Percentiles rank a stretch among this genome's conserved stretches.
Evolutionary conservation across 768 basidiomycete genomes (phyloP).

Genomic region (Cystobasidium onofrii): DNA sequence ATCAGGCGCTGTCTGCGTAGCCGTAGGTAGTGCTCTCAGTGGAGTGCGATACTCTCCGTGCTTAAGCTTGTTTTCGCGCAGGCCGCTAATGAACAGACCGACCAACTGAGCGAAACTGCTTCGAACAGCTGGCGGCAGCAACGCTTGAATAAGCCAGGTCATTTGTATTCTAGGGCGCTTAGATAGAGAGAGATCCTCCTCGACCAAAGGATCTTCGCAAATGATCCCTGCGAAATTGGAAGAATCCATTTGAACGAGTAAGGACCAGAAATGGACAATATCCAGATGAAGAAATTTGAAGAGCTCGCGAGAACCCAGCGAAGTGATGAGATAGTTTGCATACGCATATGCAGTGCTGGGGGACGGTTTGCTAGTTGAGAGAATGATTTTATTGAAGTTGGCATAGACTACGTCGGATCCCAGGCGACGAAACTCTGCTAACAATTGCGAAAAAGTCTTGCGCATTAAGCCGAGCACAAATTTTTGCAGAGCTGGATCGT

Average conservation of each 20-base stretch:
- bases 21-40: conserved; percentile 61
- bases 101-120: conserved; percentile 63
- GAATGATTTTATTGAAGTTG: conserved; percentile 77
- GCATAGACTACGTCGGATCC: conserved; percentile 90
- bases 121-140: conserved; percentile 77
- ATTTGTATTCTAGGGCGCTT: conserved; percentile 66
- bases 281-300: conserved; percentile 86
- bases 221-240: conserved; percentile 84
- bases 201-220: conserved; percentile 59
- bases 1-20: conserved; percentile 55
- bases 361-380: conserved; percentile 83
- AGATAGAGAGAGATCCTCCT: conserved; percentile 52
- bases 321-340: conserved; percentile 85
- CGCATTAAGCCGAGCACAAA: conserved; percentile 94
- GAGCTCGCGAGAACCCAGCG: conserved; percentile 85
- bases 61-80: conserved; percentile 60
- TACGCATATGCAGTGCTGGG: conserved; percentile 92
- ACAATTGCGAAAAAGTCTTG: conserved; percentile 91
- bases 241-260: conserved; percentile 87
- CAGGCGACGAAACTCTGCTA: conserved; percentile 90
- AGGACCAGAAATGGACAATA: conserved; percentile 84
- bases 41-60: conserved; percentile 61
- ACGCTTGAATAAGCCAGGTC: conserved; percentile 79
- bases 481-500: conserved; percentile 82
- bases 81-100: conserved; percentile 73